A percentile compares a stretch with the other conserved stretches of the same genome.
Conservation (phyloP, 495 filamentous ascomycete genomes). For the Penicillium bovifimosum region DNA sequence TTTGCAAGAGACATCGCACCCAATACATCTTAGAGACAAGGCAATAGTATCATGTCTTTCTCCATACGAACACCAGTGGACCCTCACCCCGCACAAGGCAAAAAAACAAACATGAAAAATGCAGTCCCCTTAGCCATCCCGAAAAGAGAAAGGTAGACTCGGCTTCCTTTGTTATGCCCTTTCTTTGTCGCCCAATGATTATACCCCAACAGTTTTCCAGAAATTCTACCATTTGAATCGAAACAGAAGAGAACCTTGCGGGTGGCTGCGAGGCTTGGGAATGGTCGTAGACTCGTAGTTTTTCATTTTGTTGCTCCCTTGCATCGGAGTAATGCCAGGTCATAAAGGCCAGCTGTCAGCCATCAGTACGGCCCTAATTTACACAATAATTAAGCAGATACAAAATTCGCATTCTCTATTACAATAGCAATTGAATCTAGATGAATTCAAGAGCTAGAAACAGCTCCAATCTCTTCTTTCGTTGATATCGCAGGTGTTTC, state of each 20-base stretch:
- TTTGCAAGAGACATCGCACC: too few species aligned
- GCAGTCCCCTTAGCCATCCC: neutral
- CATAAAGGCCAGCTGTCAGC: slow-evolving; percentile 10
- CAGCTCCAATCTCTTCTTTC: neutral
- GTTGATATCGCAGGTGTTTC: neutral
- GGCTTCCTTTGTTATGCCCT: neutral
- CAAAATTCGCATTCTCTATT: slow-evolving; percentile 2
- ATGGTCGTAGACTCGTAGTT: slow-evolving; percentile 9
- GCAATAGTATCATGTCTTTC: too few species aligned
- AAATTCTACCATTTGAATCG: neutral
- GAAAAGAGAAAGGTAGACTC: neutral
- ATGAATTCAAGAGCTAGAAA: neutral
- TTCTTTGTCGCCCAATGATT: neutral
- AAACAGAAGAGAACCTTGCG: slow-evolving; percentile 5
- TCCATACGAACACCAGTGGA: neutral
- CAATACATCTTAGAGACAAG: neutral
- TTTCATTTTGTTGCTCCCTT: slow-evolving; percentile 17
- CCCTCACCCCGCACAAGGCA: neutral
- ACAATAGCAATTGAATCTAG: neutral
- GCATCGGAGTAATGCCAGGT: slow-evolving; percentile 24
- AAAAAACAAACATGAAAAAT: neutral
- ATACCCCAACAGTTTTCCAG: neutral
- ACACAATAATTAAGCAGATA: neutral
- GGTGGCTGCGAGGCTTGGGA: slow-evolving; percentile 2
- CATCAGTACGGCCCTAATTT: neutral